Evolutionary conservation across 2,329 filamentous ascomycete genomes (phyloP).

Genomic region (Drechslera avenae): DNA sequence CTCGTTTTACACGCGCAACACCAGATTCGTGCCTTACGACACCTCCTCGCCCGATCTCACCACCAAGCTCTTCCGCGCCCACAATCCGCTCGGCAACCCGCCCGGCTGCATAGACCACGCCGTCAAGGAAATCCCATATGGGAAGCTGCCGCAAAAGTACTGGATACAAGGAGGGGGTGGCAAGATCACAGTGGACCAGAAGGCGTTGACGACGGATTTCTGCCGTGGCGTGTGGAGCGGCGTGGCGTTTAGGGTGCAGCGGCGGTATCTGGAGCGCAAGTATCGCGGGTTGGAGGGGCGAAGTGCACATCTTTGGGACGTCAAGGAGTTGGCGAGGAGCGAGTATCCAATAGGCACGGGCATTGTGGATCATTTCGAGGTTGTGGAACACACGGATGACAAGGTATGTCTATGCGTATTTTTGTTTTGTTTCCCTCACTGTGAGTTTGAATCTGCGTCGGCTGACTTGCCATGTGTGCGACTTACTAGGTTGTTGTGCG

Average conservation of each 20-base stretch:
- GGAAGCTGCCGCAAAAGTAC: slow-evolving; percentile 36
- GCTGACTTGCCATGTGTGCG: slow-evolving; percentile 9
- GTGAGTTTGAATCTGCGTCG: not conserved
- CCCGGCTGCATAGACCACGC: slow-evolving; percentile 47
- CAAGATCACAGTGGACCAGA: slow-evolving; percentile 33
- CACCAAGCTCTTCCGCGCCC: slow-evolving; percentile 25
- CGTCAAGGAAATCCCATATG: slow-evolving; percentile 43
- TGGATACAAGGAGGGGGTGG: slow-evolving; percentile 16
- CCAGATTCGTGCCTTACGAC: slow-evolving; percentile 46
- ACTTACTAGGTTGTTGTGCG: slow-evolving; percentile 42
- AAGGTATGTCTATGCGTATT: slow-evolving; percentile 34
- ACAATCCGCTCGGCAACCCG: slow-evolving; percentile 44
- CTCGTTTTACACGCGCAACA: slow-evolving; percentile 43
- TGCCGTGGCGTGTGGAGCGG: slow-evolving; percentile 48
- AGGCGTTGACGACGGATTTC: slow-evolving; percentile 43
- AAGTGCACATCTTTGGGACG: slow-evolving; percentile 44
- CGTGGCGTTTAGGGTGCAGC: slow-evolving; percentile 44
- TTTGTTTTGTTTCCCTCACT: not conserved
- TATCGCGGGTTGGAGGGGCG: slow-evolving; percentile 40
- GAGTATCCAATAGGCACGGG: slow-evolving; percentile 44
- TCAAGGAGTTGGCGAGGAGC: slow-evolving; percentile 38
- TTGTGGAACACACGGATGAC: slow-evolving; percentile 42
- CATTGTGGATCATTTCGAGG: slow-evolving; percentile 51
- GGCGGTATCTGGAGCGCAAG: slow-evolving; percentile 44
- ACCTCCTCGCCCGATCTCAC: slow-evolving; percentile 33